phyloP scores from a whole-genome alignment of 2,329 filamentous ascomycete genomes.

The Diplodia scrobiculata region DNA sequence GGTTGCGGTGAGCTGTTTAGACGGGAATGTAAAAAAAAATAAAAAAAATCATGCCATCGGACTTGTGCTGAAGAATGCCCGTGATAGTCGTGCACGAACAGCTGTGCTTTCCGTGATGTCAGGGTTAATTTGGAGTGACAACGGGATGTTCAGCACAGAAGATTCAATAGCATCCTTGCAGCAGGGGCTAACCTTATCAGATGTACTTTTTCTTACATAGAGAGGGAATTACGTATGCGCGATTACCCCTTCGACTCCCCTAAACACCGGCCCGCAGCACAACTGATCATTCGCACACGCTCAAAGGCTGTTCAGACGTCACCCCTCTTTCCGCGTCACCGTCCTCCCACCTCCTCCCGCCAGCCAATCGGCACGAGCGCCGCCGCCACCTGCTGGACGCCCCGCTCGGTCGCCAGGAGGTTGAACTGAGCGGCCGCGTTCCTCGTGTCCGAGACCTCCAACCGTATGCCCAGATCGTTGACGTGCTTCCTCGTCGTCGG shows the following conservation, averaged over 20 bases:
- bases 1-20: background rate
- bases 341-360: conserved; percentile 38
- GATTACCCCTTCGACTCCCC: background rate
- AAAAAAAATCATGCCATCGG: background rate
- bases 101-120: too few relatives aligned
- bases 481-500: conserved; percentile 72
- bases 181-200: background rate
- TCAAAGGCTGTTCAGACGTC: background rate
- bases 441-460: conserved; percentile 88
- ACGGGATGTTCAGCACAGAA: too few relatives aligned
- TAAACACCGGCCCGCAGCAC: background rate
- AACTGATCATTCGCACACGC: background rate
- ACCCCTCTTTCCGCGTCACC: background rate
- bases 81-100: background rate
- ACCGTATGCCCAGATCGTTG: conserved; percentile 74
- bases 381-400: conserved; percentile 80
- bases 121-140: too few relatives aligned
- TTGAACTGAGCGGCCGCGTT: conserved; percentile 97
- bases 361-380: conserved; percentile 85
- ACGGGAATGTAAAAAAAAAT: background rate
- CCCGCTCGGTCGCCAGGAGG: conserved; percentile 88
- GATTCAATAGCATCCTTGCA: too few relatives aligned
- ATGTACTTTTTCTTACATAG: background rate
- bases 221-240: background rate
- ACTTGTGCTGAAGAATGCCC: background rate